phyloP scores from a whole-genome alignment of 805 yeast genomes.

The Barnettozyma siamensis region DNA sequence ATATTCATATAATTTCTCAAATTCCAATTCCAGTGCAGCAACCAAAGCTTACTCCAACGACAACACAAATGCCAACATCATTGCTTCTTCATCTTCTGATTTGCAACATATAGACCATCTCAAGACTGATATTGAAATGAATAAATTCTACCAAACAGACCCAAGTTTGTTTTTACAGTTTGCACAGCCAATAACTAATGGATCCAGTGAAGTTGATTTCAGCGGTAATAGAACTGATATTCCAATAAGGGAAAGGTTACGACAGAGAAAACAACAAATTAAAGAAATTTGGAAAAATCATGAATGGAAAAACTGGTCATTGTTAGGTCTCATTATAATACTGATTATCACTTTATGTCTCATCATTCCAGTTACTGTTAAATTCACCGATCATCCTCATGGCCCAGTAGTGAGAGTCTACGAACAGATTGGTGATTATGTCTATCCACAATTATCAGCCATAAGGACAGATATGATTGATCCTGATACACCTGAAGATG shows the following conservation, averaged over 20 bases:
- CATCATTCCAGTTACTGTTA: conserved; percentile 4
- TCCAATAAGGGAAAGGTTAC: conserved; percentile 1
- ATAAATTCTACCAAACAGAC: not conserved
- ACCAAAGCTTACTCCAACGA: not conserved
- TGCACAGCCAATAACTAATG: not conserved
- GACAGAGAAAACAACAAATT: conserved; percentile 2
- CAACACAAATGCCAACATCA: not conserved
- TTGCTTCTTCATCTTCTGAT: not conserved
- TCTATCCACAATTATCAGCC: conserved; percentile 46
- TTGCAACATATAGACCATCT: not conserved
- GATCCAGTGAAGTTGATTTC: not conserved
- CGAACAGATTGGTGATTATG: conserved; percentile 8
- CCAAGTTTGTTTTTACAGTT: conserved; percentile 1
- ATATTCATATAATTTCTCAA: no score
- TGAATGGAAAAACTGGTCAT: conserved; percentile 7
- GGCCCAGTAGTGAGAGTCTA: not conserved
- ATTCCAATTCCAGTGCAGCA: no score
- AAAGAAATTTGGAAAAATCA: conserved; percentile 3
- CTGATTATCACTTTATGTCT: conserved; percentile 2
- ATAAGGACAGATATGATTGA: conserved; percentile 49
- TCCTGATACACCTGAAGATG: conserved; percentile 55
- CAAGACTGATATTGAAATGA: not conserved
- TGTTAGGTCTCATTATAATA: not conserved
- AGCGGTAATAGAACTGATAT: conserved; percentile 1
- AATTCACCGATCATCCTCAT: not conserved